Percentiles rank a stretch among this genome's conserved stretches.
Evolutionary conservation across 2,329 filamentous ascomycete genomes (phyloP).

Genomic region (Cladophialophora bantiana): DNA sequence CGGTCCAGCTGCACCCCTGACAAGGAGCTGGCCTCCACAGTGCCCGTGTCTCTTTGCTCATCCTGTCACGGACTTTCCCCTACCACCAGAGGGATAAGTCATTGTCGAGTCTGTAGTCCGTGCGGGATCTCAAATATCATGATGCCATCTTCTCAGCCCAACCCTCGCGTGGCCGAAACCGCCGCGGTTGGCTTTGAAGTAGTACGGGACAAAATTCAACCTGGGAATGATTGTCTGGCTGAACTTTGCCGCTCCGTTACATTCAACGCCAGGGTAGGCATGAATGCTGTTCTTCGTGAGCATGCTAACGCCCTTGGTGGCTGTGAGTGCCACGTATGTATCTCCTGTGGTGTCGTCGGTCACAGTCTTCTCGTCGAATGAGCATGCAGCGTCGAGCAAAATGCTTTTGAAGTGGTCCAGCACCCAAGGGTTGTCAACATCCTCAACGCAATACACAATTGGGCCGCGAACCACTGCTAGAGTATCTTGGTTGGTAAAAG

Average conservation of each 20-base stretch:
- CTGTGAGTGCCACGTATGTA: conserved; percentile 26
- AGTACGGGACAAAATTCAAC: conserved; percentile 63
- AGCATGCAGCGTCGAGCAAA: conserved; percentile 31
- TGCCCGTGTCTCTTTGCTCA: too few relatives aligned
- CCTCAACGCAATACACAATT: conserved; percentile 67
- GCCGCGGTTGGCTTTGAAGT: conserved; percentile 62
- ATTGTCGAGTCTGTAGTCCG: too few relatives aligned
- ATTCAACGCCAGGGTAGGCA: conserved; percentile 18
- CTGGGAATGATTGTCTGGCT: conserved; percentile 38
- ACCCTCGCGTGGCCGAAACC: conserved; percentile 64
- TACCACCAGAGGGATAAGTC: too few relatives aligned
- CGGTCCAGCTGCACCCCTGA: too few relatives aligned
- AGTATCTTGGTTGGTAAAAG: conserved; percentile 63
- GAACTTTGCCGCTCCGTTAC: neutral
- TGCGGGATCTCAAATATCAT: too few relatives aligned
- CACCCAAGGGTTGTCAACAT: conserved; percentile 64
- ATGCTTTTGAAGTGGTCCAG: conserved; percentile 60
- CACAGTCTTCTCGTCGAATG: conserved; percentile 17
- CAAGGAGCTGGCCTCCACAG: too few relatives aligned
- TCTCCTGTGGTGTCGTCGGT: conserved; percentile 23
- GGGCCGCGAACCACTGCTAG: conserved; percentile 64
- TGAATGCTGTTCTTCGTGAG: conserved; percentile 14
- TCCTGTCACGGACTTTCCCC: too few relatives aligned
- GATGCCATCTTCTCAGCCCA: conserved; percentile 33
- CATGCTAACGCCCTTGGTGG: conserved; percentile 22